phyloP scores from a whole-genome alignment of 495 filamentous ascomycete species.

The Cercophora scortea region DNA sequence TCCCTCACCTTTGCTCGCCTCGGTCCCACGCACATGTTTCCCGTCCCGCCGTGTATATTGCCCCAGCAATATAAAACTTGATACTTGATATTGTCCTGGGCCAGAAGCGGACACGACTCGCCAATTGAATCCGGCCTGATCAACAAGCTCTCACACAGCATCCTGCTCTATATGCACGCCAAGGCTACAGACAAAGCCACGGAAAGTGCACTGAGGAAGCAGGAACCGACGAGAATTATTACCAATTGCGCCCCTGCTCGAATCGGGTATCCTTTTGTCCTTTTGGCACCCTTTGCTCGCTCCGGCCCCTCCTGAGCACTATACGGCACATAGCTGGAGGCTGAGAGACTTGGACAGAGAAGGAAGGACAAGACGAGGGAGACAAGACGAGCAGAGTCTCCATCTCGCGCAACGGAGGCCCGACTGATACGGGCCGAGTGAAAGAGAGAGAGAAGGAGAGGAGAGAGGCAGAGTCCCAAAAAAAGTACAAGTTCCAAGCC shows the following conservation, averaged over 20 bases:
- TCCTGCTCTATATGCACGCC: conserved; percentile 28
- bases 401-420: too few species aligned
- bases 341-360: conserved; percentile 5
- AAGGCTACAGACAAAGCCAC: conserved; percentile 23
- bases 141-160: conserved; percentile 20
- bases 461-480: too few species aligned
- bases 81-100: conserved; percentile 30
- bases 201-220: conserved; percentile 20
- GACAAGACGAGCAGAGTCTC: background rate
- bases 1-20: conserved; percentile 2
- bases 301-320: conserved; percentile 29
- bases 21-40: conserved; percentile 15
- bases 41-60: conserved; percentile 35
- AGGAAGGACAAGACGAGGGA: background rate
- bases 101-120: conserved; percentile 16
- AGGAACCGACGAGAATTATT: conserved; percentile 24
- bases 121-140: conserved; percentile 23
- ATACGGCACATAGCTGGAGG: conserved; percentile 25
- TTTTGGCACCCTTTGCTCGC: conserved; percentile 20
- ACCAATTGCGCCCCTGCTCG: conserved; percentile 25
- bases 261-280: conserved; percentile 30
- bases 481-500: too few species aligned
- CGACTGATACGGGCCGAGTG: too few species aligned
- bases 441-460: too few species aligned
- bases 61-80: conserved; percentile 28